A percentile compares a stretch with the other conserved stretches of the same genome.
Conservation (phyloP, 768 basidiomycete genomes). For the Termitomyces eurrhizus region DNA sequence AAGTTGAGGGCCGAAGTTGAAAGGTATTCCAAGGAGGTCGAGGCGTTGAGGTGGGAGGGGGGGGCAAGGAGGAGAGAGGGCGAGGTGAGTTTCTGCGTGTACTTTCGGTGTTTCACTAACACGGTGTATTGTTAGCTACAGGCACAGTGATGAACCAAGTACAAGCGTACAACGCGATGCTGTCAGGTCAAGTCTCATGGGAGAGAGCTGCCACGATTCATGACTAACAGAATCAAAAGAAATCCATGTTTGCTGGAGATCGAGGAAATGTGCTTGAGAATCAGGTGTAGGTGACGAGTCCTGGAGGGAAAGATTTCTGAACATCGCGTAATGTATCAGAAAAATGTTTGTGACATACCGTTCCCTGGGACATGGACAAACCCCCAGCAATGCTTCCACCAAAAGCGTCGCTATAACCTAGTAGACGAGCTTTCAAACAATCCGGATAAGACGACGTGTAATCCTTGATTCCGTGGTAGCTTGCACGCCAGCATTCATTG, state of each 20-base stretch:
- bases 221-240: not conserved
- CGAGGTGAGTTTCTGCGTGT: slow-evolving; percentile 36
- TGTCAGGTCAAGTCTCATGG: slow-evolving; percentile 3
- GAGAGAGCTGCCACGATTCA: not conserved
- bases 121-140: slow-evolving; percentile 37
- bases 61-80: slow-evolving; percentile 43
- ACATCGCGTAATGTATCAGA: not conserved
- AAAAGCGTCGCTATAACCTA: slow-evolving; percentile 42
- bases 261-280: slow-evolving; percentile 22
- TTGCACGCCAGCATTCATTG: slow-evolving; percentile 52
- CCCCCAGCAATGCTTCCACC: slow-evolving; percentile 46
- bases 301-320: not conserved
- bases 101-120: not conserved
- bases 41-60: slow-evolving; percentile 50
- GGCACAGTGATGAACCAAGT: slow-evolving; percentile 51
- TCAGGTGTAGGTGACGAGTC: slow-evolving; percentile 21
- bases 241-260: not conserved
- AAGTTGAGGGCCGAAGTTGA: slow-evolving; percentile 41
- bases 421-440: slow-evolving; percentile 41
- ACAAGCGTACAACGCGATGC: slow-evolving; percentile 41
- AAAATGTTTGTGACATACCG: slow-evolving; percentile 21
- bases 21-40: slow-evolving; percentile 37
- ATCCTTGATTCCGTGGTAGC: slow-evolving; percentile 35
- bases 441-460: slow-evolving; percentile 31
- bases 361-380: slow-evolving; percentile 34